Conservation (phyloP, 2,329 filamentous ascomycete species). For the Lasiodiplodia sp. region DNA sequence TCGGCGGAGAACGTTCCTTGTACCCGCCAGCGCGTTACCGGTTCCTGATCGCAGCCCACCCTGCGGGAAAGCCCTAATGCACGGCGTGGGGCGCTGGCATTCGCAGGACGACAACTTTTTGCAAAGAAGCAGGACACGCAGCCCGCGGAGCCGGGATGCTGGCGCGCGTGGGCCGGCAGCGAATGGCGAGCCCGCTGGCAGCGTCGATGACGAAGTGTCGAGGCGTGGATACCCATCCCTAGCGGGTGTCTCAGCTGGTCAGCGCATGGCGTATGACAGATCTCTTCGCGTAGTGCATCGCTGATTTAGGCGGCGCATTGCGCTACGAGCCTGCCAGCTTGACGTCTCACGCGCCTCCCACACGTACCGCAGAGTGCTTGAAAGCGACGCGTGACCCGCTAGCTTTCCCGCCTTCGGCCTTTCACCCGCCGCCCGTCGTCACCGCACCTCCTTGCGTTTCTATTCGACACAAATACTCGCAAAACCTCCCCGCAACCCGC, state of each 20-base stretch:
- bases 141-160: background rate
- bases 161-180: background rate
- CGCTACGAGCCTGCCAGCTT: background rate
- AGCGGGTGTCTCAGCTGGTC: constrained; percentile 24
- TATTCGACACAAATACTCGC: constrained; percentile 28
- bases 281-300: constrained; percentile 25
- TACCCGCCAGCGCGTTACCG: constrained; percentile 11
- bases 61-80: constrained; percentile 14
- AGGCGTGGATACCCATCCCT: constrained; percentile 11
- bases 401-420: constrained; percentile 15
- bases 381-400: constrained; percentile 24
- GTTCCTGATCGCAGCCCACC: constrained; percentile 21
- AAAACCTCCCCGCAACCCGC: constrained; percentile 21
- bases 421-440: constrained; percentile 14
- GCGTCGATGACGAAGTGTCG: constrained; percentile 9
- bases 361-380: background rate
- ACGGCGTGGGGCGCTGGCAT: background rate
- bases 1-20: background rate
- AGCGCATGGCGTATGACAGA: constrained; percentile 26
- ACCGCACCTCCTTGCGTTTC: constrained; percentile 19
- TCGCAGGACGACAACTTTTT: background rate
- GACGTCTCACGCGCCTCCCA: constrained; percentile 11
- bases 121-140: background rate
- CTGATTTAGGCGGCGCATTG: constrained; percentile 15
- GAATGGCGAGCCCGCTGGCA: background rate